Evolutionary conservation across 345 rosid species (phyloP), one percentile per base, ranked within the genome.

Genomic region (Aethionema arabicum): DNA sequence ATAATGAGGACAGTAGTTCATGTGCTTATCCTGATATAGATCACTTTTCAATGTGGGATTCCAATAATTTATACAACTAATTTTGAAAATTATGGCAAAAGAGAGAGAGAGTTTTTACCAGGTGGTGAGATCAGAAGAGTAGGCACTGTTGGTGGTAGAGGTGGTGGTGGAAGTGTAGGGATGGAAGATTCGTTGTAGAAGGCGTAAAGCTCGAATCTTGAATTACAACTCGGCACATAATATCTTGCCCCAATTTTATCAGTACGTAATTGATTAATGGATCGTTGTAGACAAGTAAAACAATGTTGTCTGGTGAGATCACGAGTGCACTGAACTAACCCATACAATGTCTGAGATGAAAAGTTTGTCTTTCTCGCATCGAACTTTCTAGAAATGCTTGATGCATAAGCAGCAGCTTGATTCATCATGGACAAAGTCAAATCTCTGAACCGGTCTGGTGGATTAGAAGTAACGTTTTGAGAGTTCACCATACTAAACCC

Each of bases 301-400:
- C 84, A 82, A 0, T 55, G 77, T 0, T 1, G 0, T 0, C 29
- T 3, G 0, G 72, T 63, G 8, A 83, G 47, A 68, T 83, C 86
- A 1, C 73, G 83, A 3, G 70, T 77, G 66, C 90, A 85, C 81
- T 85, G 81, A 3, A 27, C 77, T 3, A 82, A 75, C 4, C 27
- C 38, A 59, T 66, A 81, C 11, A 83, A 5, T 0, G 2, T 44
- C 42, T 43, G 36, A 3, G 21, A 16, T 35, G 16, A 12, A 9
- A 29, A 47, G 5, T 58, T 0, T 2, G 14, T 40, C 3, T 55
- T 46, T 39, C 5, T 33, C 2, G 56, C 61, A 0, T 66, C 75
- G 51, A 79, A 83, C 21, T 53, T 77, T 14, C 64, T 72, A 1
- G 39, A 7, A 43, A 38, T 59, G 7, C 0, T 37, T 1, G 52